Evolutionary conservation across 2,329 filamentous ascomycete genomes (phyloP), one percentile per base, ranked within the genome.

Genomic region (Talaromyces sp.): DNA sequence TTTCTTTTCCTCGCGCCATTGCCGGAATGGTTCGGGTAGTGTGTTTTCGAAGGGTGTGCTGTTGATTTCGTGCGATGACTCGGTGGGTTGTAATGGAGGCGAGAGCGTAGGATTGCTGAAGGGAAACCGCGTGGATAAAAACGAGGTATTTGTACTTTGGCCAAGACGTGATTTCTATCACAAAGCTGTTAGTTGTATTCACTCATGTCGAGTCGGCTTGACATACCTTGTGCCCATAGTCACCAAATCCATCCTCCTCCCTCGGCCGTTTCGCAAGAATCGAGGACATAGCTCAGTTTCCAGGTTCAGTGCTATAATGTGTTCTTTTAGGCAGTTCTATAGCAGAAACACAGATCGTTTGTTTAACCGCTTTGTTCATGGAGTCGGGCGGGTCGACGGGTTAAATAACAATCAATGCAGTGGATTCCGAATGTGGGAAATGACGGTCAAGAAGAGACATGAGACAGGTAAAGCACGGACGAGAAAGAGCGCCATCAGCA

Each of bases 211-310:
- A 3, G 39, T 8, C 9, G n/a, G 13, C 6, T 22, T 22, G 11
- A 69, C 67, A 8, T 65, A 75, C 73, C 73, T 75, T 75, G 22
- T 61, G 69, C 50, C 69, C 72, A 61, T 65, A 70, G 31, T 90
- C n/a, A 75, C 90, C 74, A 82, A 90, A 68, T 75, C 89, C 56
- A 85, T 79, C 67, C 76, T 90, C 45, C 11, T 73, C 73, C 62
- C 73, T 70, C 45, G 59, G 71, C 45, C 73, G 73, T 64, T 75
- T 75, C 37, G 64, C 58, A 19, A 69, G 61, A 52, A 68, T 66
- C 31, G 61, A 61, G 52, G 70, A 71, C 73, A 75, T 74, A 50
- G 39, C 56, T 57, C 54, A 22, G 35, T 57, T 52, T 52, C 13
- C 7, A 35, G n/a, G 39, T 56, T 56, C 15, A 37, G n/a, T 33